A percentile compares a stretch with the other conserved stretches of the same genome.
phyloP scores from a whole-genome alignment of 805 yeast genomes.

The Candida ascalaphidarum region DNA sequence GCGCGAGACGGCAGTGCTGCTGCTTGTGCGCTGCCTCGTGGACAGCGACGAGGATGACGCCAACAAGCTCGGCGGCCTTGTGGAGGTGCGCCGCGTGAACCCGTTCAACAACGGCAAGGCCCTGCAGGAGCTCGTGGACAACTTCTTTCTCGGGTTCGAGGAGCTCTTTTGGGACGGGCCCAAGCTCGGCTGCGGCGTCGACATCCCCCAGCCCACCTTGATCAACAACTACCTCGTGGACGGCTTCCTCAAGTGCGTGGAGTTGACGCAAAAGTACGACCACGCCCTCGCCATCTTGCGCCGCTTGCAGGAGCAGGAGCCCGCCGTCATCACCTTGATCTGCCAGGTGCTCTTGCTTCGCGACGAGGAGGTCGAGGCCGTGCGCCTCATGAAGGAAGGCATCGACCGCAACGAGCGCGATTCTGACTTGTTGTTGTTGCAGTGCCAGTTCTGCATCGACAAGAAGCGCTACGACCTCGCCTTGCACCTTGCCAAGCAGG shows the following conservation, averaged over 20 bases:
- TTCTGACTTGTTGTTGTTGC: slow-evolving; percentile 44
- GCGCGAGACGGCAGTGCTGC: slow-evolving; percentile 53
- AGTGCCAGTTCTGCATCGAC: slow-evolving; percentile 48
- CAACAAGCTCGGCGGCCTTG: slow-evolving; percentile 47
- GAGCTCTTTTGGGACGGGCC: slow-evolving; percentile 58
- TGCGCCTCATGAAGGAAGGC: slow-evolving; percentile 44
- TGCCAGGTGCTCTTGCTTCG: slow-evolving; percentile 45
- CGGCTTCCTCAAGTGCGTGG: slow-evolving; percentile 56
- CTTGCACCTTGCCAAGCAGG: slow-evolving; percentile 48
- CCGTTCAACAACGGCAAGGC: slow-evolving; percentile 51
- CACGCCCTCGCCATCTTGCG: slow-evolving; percentile 52
- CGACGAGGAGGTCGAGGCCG: slow-evolving; percentile 54
- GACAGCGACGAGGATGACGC: slow-evolving; percentile 62
- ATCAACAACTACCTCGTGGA: slow-evolving; percentile 66
- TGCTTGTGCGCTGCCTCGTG: slow-evolving; percentile 66
- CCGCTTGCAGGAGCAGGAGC: slow-evolving; percentile 43
- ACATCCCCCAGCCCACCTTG: slow-evolving; percentile 58
- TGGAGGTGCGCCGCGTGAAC: slow-evolving; percentile 75
- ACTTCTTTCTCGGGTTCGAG: slow-evolving; percentile 60
- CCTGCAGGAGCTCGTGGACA: slow-evolving; percentile 30
- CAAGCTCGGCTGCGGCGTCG: slow-evolving; percentile 55
- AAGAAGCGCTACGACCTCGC: slow-evolving; percentile 51
- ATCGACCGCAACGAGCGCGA: slow-evolving; percentile 43
- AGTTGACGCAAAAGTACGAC: slow-evolving; percentile 57
- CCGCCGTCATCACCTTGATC: slow-evolving; percentile 48